A percentile compares a stretch with the other conserved stretches of the same genome.
Evolutionary conservation across 768 basidiomycete species (phyloP).

Genomic region (Pulveroboletus sp.): DNA sequence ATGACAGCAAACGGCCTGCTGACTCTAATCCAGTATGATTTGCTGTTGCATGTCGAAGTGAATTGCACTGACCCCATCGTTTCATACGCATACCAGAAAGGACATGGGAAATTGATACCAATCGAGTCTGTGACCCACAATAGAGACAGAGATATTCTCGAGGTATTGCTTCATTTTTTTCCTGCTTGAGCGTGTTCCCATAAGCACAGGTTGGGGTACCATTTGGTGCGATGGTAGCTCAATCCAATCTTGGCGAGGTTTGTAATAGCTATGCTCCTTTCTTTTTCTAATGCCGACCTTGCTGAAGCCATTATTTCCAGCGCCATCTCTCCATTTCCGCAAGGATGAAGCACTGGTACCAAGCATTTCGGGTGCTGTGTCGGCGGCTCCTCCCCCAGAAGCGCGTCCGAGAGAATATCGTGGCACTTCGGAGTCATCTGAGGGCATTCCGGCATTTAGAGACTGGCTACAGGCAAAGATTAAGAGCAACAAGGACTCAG

Average conservation of each 20-base stretch:
- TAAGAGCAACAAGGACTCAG: neutral
- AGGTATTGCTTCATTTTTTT: too few species aligned
- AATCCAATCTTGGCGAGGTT: neutral
- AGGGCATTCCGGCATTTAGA: neutral
- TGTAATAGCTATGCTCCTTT: neutral
- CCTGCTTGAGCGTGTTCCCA: neutral
- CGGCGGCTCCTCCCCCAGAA: neutral
- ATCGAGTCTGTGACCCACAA: too few species aligned
- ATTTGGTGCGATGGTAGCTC: neutral
- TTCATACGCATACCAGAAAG: neutral
- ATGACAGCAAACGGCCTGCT: too few species aligned
- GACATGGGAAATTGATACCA: neutral
- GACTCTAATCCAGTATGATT: neutral
- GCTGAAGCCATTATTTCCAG: neutral
- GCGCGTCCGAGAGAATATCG: neutral
- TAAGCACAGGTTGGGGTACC: neutral
- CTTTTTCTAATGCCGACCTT: neutral
- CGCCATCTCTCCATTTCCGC: neutral
- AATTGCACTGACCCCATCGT: neutral
- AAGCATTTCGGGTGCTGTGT: neutral
- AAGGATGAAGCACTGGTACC: neutral
- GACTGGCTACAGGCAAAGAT: neutral
- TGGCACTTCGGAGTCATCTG: neutral
- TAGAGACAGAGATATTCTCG: neutral
- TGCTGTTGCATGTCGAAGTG: too few species aligned